Percentiles rank a stretch among this genome's conserved stretches.
Conservation (phyloP, 1,139 yeast genomes). For the Blastobotrys arbuscula region DNA sequence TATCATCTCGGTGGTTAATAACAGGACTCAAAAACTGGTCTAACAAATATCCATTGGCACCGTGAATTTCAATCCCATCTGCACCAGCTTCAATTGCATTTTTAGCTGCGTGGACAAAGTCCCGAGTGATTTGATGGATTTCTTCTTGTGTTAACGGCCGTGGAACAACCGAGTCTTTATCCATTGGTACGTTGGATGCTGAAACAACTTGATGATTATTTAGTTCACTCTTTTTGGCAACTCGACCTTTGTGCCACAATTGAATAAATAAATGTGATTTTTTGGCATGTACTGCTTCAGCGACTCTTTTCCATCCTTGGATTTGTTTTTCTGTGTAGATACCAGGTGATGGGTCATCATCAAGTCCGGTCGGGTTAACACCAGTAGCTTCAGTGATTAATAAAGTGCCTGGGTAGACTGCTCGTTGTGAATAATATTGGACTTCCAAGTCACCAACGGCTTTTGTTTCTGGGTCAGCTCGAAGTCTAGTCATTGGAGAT, state of each 20-base stretch:
- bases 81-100: conserved; percentile 54
- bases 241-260: conserved; percentile 58
- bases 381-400: conserved; percentile 41
- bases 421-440: conserved; percentile 43
- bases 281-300: conserved; percentile 48
- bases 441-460: conserved; percentile 33
- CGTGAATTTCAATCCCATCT: conserved; percentile 64
- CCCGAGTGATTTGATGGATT: conserved; percentile 37
- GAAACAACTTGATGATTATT: not conserved
- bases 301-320: conserved; percentile 48
- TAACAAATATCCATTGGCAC: conserved; percentile 65
- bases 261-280: conserved; percentile 50
- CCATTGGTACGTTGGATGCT: not conserved
- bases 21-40: conserved; percentile 52
- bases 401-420: conserved; percentile 48
- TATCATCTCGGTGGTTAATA: conserved; percentile 58
- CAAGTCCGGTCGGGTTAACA: conserved; percentile 35
- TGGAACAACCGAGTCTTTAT: conserved; percentile 12
- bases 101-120: conserved; percentile 42
- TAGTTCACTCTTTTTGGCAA: conserved; percentile 32
- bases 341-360: conserved; percentile 46
- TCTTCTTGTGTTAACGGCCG: conserved; percentile 41
- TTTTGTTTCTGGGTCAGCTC: conserved; percentile 34
- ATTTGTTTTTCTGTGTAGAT: conserved; percentile 46
- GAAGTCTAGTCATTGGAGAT: conserved; percentile 49